These are phyloP conservation scores for Plasmodium ovale DNA, from an alignment of 169 alveolate genomes.

Conservation along the genomic window DNA sequence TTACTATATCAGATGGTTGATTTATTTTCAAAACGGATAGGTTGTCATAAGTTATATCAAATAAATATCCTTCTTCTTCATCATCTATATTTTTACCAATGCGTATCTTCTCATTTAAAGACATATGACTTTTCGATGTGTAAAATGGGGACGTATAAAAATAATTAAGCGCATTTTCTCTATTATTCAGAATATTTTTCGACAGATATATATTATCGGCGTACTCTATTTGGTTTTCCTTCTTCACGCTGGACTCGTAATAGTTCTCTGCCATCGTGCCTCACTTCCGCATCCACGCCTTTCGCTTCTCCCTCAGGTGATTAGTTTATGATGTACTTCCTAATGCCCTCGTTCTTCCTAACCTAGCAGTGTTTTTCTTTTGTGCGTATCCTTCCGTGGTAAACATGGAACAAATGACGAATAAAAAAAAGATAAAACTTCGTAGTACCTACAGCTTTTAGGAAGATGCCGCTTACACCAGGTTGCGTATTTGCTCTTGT, in stretches of 20 bases:
- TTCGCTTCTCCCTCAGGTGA: too few relatives aligned
- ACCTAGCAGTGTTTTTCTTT: too few relatives aligned
- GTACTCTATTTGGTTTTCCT: conserved; percentile 71
- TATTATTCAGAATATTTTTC: conserved; percentile 37
- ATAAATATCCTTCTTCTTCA: conserved; percentile 69
- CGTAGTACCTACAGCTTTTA: too few relatives aligned
- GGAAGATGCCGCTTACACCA: too few relatives aligned
- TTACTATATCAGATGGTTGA: conserved; percentile 51
- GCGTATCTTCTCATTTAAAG: conserved; percentile 71
- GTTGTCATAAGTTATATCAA: conserved; percentile 54
- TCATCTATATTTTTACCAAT: conserved; percentile 36
- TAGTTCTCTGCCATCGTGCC: conserved; percentile 10
- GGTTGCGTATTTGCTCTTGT: too few relatives aligned
- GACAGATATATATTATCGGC: conserved; percentile 67
- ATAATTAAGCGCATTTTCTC: conserved; percentile 69
- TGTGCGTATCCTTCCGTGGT: too few relatives aligned
- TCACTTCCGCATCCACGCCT: too few relatives aligned
- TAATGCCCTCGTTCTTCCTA: too few relatives aligned
- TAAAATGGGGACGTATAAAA: conserved; percentile 74
- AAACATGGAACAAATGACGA: too few relatives aligned
- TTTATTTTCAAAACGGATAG: conserved; percentile 33
- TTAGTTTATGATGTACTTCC: too few relatives aligned
- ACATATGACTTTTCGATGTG: conserved; percentile 35
- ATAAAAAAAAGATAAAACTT: too few relatives aligned
- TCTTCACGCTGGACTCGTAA: conserved; percentile 52